Evolutionary conservation across 805 yeast species (phyloP).

Genomic region (Blastobotrys terrestris): DNA sequence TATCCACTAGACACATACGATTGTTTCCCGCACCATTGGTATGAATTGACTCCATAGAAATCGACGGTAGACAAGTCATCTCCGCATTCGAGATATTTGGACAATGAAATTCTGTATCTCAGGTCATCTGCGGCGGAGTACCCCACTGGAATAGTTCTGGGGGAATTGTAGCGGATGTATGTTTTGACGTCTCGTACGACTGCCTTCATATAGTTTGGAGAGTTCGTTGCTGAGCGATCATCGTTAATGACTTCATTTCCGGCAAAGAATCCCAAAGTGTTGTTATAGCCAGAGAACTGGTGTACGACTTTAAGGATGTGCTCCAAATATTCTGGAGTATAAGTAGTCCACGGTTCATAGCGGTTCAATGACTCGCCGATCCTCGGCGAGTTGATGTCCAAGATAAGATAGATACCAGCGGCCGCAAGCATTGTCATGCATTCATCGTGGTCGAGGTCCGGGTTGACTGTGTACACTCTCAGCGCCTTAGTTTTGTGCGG

Average conservation of each 20-base stretch:
- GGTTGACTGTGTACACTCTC: constrained; percentile 81
- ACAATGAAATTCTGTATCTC: constrained; percentile 63
- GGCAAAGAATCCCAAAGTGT: constrained; percentile 92
- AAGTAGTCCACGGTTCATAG: constrained; percentile 90
- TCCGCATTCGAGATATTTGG: constrained; percentile 75
- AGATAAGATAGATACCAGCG: constrained; percentile 85
- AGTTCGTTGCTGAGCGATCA: constrained; percentile 46
- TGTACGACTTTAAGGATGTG: constrained; percentile 76
- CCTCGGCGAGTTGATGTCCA: constrained; percentile 88
- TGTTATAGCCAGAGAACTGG: constrained; percentile 77
- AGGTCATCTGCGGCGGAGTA: constrained; percentile 96
- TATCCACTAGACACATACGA: constrained; percentile 77
- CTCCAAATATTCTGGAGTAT: constrained; percentile 59
- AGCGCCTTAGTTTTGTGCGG: constrained; percentile 42
- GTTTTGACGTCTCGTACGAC: constrained; percentile 74
- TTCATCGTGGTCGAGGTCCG: constrained; percentile 72
- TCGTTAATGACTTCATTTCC: constrained; percentile 93
- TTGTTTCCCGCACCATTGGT: constrained; percentile 85
- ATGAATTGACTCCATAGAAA: constrained; percentile 74
- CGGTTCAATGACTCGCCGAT: constrained; percentile 74
- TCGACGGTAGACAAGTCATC: constrained; percentile 51
- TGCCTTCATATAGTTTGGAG: constrained; percentile 76
- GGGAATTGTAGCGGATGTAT: constrained; percentile 53
- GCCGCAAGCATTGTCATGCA: constrained; percentile 90
- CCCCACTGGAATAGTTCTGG: constrained; percentile 79